Percentiles rank a stretch among this genome's conserved stretches.
phyloP scores from a whole-genome alignment of 495 filamentous ascomycete genomes.

The Aspergillus conjunctus region DNA sequence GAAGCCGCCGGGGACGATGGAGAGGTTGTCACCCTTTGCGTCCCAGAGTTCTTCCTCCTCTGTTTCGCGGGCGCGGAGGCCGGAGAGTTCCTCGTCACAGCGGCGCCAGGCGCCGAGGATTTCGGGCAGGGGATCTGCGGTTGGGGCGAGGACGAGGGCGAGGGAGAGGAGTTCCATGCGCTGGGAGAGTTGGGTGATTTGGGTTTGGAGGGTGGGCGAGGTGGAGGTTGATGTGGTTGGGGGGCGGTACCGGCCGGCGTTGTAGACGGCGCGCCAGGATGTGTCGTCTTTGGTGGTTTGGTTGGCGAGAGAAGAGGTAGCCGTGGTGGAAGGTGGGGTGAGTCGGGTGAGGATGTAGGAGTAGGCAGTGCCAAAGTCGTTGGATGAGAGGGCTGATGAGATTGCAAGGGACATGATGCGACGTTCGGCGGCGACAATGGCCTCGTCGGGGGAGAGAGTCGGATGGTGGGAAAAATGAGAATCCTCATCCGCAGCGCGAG shows the following conservation, averaged over 20 bases:
- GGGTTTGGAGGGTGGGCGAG: constrained; percentile 34
- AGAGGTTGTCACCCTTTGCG: constrained; percentile 57
- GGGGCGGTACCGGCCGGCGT: constrained; percentile 78
- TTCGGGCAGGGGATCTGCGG: constrained; percentile 71
- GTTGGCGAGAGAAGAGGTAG: constrained; percentile 31
- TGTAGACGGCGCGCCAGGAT: constrained; percentile 89
- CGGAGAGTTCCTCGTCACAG: constrained; percentile 82
- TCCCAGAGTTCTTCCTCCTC: constrained; percentile 77
- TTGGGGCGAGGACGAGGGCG: constrained; percentile 77
- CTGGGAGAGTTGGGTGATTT: constrained; percentile 57
- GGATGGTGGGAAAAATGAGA: constrained; percentile 10
- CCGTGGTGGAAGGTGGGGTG: constrained; percentile 40
- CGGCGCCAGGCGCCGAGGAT: constrained; percentile 82
- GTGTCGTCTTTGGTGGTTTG: constrained; percentile 65
- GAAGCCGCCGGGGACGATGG: constrained; percentile 70
- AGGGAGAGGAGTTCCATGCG: constrained; percentile 89
- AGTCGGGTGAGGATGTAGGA: constrained; percentile 81
- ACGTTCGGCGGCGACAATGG: constrained; percentile 52
- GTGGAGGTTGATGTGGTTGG: constrained; percentile 30
- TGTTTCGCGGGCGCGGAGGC: constrained; percentile 67
- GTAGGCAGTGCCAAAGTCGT: constrained; percentile 97
- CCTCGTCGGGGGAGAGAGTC: constrained; percentile 26
- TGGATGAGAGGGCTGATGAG: constrained; percentile 77
- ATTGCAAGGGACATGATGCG: constrained; percentile 88
- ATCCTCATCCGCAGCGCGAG: constrained; percentile 27